Evolutionary conservation across 129 eudicot genomes (phyloP).

Genomic region (Flaveria brownii): DNA sequence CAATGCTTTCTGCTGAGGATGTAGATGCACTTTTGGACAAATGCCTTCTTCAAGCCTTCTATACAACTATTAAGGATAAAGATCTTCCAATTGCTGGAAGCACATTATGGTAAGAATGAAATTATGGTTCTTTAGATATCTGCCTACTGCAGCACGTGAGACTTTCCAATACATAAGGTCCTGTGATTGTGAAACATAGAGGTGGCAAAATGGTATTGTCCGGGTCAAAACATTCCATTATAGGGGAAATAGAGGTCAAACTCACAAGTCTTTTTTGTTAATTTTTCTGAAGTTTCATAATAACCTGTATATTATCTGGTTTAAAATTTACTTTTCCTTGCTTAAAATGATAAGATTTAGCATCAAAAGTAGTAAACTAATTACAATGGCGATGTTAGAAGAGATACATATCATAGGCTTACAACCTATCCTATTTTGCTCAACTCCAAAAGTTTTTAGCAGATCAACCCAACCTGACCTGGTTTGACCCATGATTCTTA

Average conservation of each 20-base stretch:
- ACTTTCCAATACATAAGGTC: neutral
- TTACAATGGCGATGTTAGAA: neutral
- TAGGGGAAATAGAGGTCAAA: neutral
- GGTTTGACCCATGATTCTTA: neutral
- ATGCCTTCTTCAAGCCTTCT: conserved; percentile 90
- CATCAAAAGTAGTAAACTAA: neutral
- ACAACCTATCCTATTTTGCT: no score
- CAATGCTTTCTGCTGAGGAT: conserved; percentile 56
- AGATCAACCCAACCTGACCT: neutral
- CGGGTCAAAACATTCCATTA: no score
- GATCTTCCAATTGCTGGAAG: conserved; percentile 99
- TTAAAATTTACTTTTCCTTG: neutral
- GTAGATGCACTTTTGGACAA: conserved; percentile 72
- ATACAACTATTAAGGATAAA: conserved; percentile 84
- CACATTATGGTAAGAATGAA: conserved; percentile 67
- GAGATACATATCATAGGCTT: no score
- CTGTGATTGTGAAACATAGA: neutral
- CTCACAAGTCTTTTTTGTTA: neutral
- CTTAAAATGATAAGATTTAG: neutral
- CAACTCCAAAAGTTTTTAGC: neutral
- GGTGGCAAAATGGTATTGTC: neutral
- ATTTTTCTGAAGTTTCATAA: neutral
- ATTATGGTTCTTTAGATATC: neutral
- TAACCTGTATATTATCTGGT: neutral
- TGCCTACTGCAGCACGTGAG: neutral